Conservation (phyloP, 2,329 filamentous ascomycete genomes). For the Fonsecaea monophora region DNA sequence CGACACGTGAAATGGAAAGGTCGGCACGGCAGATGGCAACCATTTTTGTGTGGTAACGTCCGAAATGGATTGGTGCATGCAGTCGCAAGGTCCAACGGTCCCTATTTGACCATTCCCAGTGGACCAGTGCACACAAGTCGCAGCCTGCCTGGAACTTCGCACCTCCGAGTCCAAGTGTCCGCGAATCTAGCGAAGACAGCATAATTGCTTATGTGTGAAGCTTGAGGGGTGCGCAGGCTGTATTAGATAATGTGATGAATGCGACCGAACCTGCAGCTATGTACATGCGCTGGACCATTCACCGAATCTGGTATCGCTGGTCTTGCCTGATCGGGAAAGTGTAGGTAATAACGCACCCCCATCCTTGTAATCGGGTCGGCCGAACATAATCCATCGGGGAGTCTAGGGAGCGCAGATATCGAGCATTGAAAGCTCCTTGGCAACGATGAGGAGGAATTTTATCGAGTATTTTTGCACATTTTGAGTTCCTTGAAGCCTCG, state of each 20-base stretch:
- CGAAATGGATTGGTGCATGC: too few species aligned
- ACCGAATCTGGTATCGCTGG: neutral
- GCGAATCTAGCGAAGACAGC: neutral
- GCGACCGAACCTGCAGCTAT: neutral
- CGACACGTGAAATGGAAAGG: too few species aligned
- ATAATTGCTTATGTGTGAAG: neutral
- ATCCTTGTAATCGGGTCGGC: neutral
- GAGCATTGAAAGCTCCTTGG: neutral
- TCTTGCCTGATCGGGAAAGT: neutral
- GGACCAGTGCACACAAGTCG: neutral
- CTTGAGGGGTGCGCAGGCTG: neutral
- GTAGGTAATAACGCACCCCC: neutral
- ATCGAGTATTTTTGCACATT: neutral
- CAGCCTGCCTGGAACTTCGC: neutral
- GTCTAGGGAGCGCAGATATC: neutral
- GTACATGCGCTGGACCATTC: neutral
- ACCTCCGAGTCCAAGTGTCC: neutral
- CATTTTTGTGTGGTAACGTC: too few species aligned
- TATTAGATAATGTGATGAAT: conserved; percentile 1
- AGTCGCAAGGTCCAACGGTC: too few species aligned
- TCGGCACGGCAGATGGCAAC: too few species aligned
- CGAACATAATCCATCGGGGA: neutral
- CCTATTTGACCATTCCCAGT: too few species aligned
- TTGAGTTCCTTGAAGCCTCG: neutral
- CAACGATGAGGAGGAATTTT: neutral